Evolutionary conservation across 768 basidiomycete genomes (phyloP).

Genomic region (Lentinula guzmanii): DNA sequence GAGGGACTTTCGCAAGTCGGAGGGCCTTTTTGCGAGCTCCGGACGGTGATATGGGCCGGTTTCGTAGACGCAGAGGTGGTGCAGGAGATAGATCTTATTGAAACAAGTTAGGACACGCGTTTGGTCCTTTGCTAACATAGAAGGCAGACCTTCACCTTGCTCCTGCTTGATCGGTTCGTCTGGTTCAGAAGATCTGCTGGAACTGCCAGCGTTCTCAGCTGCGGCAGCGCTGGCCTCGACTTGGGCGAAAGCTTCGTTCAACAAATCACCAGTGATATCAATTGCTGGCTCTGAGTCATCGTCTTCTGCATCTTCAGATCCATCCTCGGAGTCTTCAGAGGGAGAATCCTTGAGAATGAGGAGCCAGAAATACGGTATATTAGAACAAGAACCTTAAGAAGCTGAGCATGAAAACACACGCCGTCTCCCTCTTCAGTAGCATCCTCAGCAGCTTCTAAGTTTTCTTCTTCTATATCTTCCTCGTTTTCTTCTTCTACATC

Average conservation of each 20-base stretch:
- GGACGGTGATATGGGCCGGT: conserved; percentile 49
- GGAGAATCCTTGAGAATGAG: conserved; percentile 40
- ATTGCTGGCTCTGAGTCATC: conserved; percentile 37
- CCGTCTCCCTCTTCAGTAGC: conserved; percentile 67
- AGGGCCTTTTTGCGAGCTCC: conserved; percentile 44
- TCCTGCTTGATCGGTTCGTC: not conserved
- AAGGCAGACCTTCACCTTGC: not conserved
- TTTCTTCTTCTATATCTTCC: conserved; percentile 40
- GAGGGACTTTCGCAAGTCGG: conserved; percentile 30
- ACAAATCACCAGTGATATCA: conserved; percentile 19
- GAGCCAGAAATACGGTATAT: conserved; percentile 4
- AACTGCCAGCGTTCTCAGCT: conserved; percentile 12
- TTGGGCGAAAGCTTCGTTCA: conserved; percentile 14
- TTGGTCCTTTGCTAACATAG: not conserved
- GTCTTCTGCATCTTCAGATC: conserved; percentile 41
- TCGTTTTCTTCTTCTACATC: conserved; percentile 54
- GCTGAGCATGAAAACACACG: conserved; percentile 34
- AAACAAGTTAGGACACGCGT: conserved; percentile 10
- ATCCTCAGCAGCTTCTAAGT: conserved; percentile 58
- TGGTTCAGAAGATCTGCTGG: conserved; percentile 2
- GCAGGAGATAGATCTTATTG: conserved; percentile 15
- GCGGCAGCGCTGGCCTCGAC: conserved; percentile 17
- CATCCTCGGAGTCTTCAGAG: conserved; percentile 29
- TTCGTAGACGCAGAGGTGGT: conserved; percentile 29
- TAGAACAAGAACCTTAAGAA: conserved; percentile 1